Base-by-base conservation (phyloP, 805 yeast species). In the Ascoidea rubescens region DNA sequence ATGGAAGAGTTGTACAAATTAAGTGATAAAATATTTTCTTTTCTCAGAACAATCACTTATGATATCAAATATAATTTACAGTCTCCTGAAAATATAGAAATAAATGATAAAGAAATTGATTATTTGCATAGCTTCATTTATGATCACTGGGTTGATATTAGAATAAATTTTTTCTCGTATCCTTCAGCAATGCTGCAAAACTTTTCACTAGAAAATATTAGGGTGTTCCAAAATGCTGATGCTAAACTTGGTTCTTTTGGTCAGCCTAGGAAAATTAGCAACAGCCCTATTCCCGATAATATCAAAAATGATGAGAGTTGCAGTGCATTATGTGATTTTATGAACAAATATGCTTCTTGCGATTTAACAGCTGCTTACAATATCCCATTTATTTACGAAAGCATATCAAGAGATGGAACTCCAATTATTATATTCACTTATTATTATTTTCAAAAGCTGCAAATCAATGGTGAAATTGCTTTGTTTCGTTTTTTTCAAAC, bases 391-490 rank as follows among this genome's bases (percentile, higher is more conserved):
- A 71, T 85, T 7, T 79, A 77, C 50, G 87, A 79, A 55, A 78
- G 84, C 0, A 77, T 83, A 14, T 77, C 82, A 37, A 70, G 75
- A 45, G 93, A 86, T 60, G 95, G 95, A 8, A 65, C 78, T 0
- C 93, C 93, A 0, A 71, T 80, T 17, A 67, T 86, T 31, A 78
- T 82, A 4, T 58, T 84, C 32, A 75, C 78, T 47, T 71, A 73
- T 56, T 59, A 62, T 5, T 64, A 72, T 17, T 68, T 77, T 45
- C 56, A 61, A 46, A 60, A 44, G 17, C n/a, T 53, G 4, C 14
- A 30, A 37, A 37, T 37, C 10, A 21, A 52, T 21, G 46, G 44
- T 44, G 52, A 51, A 43, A 6, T 49, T 7, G 56, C 50, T 16
- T 31, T 50, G 17, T 65, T 82, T 17, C 73, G 82, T 54, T 58